Base-by-base conservation (phyloP, 192 early-diverging fungal genomes). In the Coemansia erecta region DNA sequence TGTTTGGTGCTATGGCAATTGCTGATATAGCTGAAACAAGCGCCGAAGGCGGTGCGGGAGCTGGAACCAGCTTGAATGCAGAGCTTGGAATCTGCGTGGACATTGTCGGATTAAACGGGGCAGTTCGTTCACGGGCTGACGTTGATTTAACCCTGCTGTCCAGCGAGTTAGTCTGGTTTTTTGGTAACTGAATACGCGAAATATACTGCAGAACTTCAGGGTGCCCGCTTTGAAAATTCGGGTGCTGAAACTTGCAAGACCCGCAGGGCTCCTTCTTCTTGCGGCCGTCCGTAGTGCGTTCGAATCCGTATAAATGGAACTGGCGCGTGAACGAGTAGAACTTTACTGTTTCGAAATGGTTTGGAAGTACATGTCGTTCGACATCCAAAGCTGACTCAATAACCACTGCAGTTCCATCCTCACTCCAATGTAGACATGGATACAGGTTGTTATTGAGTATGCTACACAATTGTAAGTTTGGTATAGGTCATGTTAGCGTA, bases 301-400 rank as follows among this genome's bases (percentile, higher is more conserved):
- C 21, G 43, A 80, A 80, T 13, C 60, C 63, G 17, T 80, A 80
- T n/a, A 80, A 53, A 45, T 80, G 72, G 43, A 73, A 56, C 42
- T 80, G 77, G 46, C 77, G 77, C 0, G 59, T 70, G 31, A 80
- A 73, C 2, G 77, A 80, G 14, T 51, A 37, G 28, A 53, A 70
- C 51, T 67, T 61, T 2, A 23, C 15, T 0, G 77, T 80, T 1
- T 60, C 24, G 19, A 70, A 80, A 53, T 70, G 11, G 13, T 45
- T 31, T 5, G 59, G 37, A 5, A 80, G 58, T 3, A 80, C 59
- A 0, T 54, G 11, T 0, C 37, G 11, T 0, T 21, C 50, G 7
- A 77, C 41, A 0, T 28, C 17, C 4, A 33, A 28, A 15, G 53
- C 4, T 13, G 45, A 56, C 22, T 44, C 52, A 22, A 68, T 63